Conservation (phyloP, 2,329 filamentous ascomycete species). For the Cladobotryum protrusum region DNA sequence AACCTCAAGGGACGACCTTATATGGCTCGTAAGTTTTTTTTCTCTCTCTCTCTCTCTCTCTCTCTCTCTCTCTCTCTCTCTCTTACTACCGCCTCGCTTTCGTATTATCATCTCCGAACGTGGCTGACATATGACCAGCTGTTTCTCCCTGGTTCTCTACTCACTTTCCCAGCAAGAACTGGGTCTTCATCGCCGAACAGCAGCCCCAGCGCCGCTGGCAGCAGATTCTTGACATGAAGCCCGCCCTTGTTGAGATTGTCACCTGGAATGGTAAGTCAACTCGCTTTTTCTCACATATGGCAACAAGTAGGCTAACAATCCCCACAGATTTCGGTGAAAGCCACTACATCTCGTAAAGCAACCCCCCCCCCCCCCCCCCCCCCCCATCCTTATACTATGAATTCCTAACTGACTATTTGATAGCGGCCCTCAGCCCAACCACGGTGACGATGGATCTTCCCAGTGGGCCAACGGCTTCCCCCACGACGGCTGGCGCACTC, state of each 20-base stretch:
- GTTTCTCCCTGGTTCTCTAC: slow-evolving; percentile 20
- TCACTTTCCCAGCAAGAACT: slow-evolving; percentile 19
- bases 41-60: background rate
- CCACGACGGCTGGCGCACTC: slow-evolving; percentile 25
- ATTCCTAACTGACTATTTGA: background rate
- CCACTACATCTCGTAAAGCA: slow-evolving; percentile 18
- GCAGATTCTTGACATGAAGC: slow-evolving; percentile 19
- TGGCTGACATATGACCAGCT: slow-evolving; percentile 7
- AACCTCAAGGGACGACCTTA: slow-evolving; percentile 13
- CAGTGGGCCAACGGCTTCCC: slow-evolving; percentile 41
- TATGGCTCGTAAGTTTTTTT: slow-evolving; percentile 18
- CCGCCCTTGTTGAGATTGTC: slow-evolving; percentile 16
- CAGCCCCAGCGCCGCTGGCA: slow-evolving; percentile 18
- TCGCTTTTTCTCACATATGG: background rate
- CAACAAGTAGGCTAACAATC: background rate
- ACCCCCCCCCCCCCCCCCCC: background rate
- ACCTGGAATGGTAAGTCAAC: slow-evolving; percentile 15
- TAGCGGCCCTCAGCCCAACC: slow-evolving; percentile 18
- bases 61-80: background rate
- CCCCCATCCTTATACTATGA: too few species aligned
- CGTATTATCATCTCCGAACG: too few species aligned
- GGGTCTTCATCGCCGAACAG: slow-evolving; percentile 19
- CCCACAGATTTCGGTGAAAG: slow-evolving; percentile 17
- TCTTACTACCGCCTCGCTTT: background rate
- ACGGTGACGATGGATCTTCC: slow-evolving; percentile 39